These are phyloP conservation scores for Sherardia arvensis DNA, from an alignment of 257 asterid genomes.

Conservation along the genomic window DNA sequence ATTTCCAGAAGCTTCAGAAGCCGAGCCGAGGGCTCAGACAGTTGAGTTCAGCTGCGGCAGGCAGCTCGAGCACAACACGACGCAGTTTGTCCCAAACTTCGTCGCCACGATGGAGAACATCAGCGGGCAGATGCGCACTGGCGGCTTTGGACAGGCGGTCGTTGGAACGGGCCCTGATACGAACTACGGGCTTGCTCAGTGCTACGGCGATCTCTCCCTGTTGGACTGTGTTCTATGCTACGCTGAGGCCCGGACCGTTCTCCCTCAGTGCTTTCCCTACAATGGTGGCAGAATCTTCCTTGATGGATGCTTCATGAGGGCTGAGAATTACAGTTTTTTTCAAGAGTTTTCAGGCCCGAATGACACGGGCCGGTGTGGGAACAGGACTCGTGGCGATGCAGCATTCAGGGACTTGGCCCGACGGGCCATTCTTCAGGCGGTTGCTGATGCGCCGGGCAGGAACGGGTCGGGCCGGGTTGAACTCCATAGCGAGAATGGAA, in stretches of 20 bases:
- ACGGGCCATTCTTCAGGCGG: conserved; percentile 26
- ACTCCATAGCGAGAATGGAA: conserved; percentile 5
- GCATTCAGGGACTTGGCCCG: conserved; percentile 22
- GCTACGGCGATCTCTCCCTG: conserved; percentile 79
- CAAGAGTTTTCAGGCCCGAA: conserved; percentile 34
- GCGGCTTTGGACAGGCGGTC: conserved; percentile 43
- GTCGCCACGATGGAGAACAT: conserved; percentile 61
- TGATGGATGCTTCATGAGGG: conserved; percentile 85
- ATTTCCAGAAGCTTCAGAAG: conserved; percentile 27
- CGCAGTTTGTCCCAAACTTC: conserved; percentile 47
- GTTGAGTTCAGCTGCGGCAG: conserved; percentile 38
- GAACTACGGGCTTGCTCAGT: conserved; percentile 53
- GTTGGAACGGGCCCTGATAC: conserved; percentile 50
- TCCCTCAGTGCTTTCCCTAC: conserved; percentile 64
- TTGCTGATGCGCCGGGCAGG: conserved; percentile 18
- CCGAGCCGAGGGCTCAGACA: conserved; percentile 55
- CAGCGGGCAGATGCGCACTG: conserved; percentile 43
- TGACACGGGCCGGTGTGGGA: conserved; percentile 29
- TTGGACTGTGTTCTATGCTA: conserved; percentile 70
- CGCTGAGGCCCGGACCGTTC: conserved; percentile 58
- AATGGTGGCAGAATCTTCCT: conserved; percentile 62
- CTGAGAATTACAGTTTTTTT: conserved; percentile 57
- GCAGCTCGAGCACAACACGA: conserved; percentile 41
- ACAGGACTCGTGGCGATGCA: conserved; percentile 19
- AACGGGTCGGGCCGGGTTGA: conserved; percentile 24